Base-by-base conservation (phyloP, 2,329 filamentous ascomycete species). In the Stachybotrys elegans region DNA sequence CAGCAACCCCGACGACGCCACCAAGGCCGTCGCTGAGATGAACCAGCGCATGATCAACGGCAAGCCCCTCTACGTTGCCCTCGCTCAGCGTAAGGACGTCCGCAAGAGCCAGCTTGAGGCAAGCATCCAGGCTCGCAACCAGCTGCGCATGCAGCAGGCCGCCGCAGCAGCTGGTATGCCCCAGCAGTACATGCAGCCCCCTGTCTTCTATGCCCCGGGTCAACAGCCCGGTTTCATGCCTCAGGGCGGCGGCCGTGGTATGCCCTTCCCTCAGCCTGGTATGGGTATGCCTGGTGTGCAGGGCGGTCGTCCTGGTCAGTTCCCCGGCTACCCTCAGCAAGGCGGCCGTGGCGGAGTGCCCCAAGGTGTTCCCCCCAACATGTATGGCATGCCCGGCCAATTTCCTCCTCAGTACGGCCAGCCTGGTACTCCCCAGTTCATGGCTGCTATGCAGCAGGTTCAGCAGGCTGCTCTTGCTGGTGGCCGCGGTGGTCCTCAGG, bases 91-190 rank as follows among this genome's bases (percentile, higher is more conserved):
- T 73, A 98, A 98, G 83, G 93, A 98, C 72, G 92, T 98, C 61
- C 91, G 93, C 72, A 95, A 96, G 83, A 95, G 84, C 76, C 93
- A 97, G 78, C 88, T 98, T 57, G 93, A 98, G 78, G 92, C 92
- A 60, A 96, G 89, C 72, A 98, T 98, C 70, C 93, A 97, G 76
- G 92, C 93, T 69, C 90, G 93, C 70, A 97, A 97, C 79, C 92
- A 95, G 70, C 84, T 96, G 65, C 87, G 93, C 63, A 93, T 97
- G 84, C 93, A 97, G 77, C 93, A 98, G 72, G 89, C 90, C 56
- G 90, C 91, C 54, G 89, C 91, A 54, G 87, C 86, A 54, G 89
- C 87, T 43, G 90, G 88, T 60, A 89, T 95, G 79, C 86, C 88
- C 56, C 86, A 85, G 71, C 85, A 86, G 65, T 89, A 79, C 78